Evolutionary conservation across 306 rosid species (phyloP).

Genomic region (Rosa lucieae): DNA sequence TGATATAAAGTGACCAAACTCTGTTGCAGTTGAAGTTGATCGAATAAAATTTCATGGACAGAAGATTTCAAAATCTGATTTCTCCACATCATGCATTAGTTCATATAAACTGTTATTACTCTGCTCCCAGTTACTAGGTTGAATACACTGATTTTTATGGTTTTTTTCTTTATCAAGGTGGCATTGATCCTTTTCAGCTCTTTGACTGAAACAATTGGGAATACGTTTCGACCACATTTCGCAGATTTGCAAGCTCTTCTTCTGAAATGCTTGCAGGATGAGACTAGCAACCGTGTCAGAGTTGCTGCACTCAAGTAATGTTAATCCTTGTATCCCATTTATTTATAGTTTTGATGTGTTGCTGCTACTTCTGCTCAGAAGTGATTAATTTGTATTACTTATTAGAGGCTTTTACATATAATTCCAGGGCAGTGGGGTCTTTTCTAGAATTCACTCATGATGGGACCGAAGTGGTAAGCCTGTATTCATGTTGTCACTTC

Average conservation of each 20-base stretch:
- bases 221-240: conserved; percentile 77
- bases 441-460: conserved; percentile 93
- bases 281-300: conserved; percentile 90
- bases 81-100: not conserved
- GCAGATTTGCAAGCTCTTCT: conserved; percentile 88
- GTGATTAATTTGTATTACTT: conserved; percentile 7
- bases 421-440: conserved; percentile 92
- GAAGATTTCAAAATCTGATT: not conserved
- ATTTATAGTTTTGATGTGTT: not conserved
- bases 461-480: conserved; percentile 89
- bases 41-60: not conserved
- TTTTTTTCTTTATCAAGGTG: conserved; percentile 57
- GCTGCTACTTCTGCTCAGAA: not conserved
- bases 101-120: not conserved
- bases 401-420: conserved; percentile 25
- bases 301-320: conserved; percentile 94
- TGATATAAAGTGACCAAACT: not conserved
- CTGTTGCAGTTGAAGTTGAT: not conserved
- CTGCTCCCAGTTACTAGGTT: conserved; percentile 10
- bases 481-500: not conserved
- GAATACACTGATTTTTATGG: conserved; percentile 22
- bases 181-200: conserved; percentile 97
- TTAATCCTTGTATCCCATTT: not conserved
- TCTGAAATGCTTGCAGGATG: conserved; percentile 94
- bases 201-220: conserved; percentile 93